Percentiles rank a stretch among this genome's conserved stretches.
Conservation (phyloP, 768 basidiomycete genomes). For the Trametes meyenii region DNA sequence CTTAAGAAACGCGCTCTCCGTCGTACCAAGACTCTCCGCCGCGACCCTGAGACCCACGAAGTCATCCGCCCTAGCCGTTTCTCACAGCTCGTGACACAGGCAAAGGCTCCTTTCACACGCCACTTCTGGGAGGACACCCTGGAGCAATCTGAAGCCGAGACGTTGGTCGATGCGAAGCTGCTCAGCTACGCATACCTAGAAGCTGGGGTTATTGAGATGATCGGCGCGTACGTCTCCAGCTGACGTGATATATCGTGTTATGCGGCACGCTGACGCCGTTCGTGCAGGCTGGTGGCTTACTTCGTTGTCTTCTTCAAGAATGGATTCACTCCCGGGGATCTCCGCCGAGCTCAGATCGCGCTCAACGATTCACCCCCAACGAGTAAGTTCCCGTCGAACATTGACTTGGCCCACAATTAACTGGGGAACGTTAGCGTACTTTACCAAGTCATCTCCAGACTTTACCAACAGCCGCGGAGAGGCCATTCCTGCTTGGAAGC, state of each 20-base stretch:
- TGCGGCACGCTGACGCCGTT: background rate
- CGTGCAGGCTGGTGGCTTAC: conserved; percentile 56
- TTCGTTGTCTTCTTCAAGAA: conserved; percentile 67
- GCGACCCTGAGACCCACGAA: conserved; percentile 56
- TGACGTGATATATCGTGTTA: background rate
- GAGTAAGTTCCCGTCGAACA: background rate
- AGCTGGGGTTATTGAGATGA: conserved; percentile 61
- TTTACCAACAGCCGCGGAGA: conserved; percentile 59
- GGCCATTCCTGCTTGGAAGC: conserved; percentile 45
- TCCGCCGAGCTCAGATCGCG: conserved; percentile 50
- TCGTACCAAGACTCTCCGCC: conserved; percentile 54
- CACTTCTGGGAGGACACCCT: conserved; percentile 61
- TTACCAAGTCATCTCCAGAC: conserved; percentile 49
- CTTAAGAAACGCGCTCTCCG: conserved; percentile 60
- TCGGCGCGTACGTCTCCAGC: conserved; percentile 50
- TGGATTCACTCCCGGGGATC: conserved; percentile 63
- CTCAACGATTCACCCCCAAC: conserved; percentile 1
- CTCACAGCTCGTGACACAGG: conserved; percentile 39
- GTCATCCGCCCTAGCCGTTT: conserved; percentile 45
- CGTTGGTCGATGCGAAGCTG: conserved; percentile 60
- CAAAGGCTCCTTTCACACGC: conserved; percentile 58
- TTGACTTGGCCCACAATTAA: background rate
- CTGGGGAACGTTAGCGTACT: conserved; percentile 45
- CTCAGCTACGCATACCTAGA: conserved; percentile 71
- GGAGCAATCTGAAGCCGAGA: conserved; percentile 57